Percentiles rank a stretch among this genome's conserved stretches.
Conservation (phyloP, 345 rosid genomes). For the Brassica incana region DNA sequence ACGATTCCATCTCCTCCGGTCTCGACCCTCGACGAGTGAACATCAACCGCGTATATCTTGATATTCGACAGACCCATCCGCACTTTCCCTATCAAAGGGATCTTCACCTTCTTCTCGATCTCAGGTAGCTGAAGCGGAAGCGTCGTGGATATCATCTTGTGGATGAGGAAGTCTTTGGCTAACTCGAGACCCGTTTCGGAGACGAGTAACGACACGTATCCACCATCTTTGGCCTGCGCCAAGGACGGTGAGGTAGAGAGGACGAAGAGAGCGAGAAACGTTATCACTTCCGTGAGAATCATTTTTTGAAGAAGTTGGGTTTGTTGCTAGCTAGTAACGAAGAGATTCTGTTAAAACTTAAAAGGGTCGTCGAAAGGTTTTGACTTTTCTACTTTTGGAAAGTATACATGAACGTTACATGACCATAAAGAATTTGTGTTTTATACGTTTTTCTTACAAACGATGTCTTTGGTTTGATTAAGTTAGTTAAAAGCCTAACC, state of each 20-base stretch:
- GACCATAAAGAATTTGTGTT: not conserved
- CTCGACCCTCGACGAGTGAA: slow-evolving; percentile 51
- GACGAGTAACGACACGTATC: slow-evolving; percentile 51
- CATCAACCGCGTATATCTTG: slow-evolving; percentile 42
- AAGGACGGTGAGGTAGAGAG: slow-evolving; percentile 37
- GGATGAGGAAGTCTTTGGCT: slow-evolving; percentile 54
- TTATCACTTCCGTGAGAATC: slow-evolving; percentile 32
- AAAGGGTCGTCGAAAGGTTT: slow-evolving; percentile 9
- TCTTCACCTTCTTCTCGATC: slow-evolving; percentile 53
- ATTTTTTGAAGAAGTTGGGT: slow-evolving; percentile 25
- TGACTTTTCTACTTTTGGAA: slow-evolving; percentile 24
- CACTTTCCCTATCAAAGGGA: slow-evolving; percentile 67
- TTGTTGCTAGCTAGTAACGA: not conserved
- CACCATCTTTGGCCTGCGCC: slow-evolving; percentile 44
- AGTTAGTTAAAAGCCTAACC: slow-evolving; percentile 65
- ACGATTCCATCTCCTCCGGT: slow-evolving; percentile 51
- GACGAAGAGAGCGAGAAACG: slow-evolving; percentile 30
- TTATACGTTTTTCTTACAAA: slow-evolving; percentile 30
- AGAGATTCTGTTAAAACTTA: not conserved
- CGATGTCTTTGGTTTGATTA: not conserved
- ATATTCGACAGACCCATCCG: slow-evolving; percentile 53
- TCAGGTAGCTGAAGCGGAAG: slow-evolving; percentile 60
- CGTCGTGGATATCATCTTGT: slow-evolving; percentile 55
- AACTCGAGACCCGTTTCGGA: slow-evolving; percentile 63
- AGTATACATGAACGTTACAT: slow-evolving; percentile 23